Evolutionary conservation across 495 filamentous ascomycete genomes (phyloP).

Genomic region (Cercophora scortea): DNA sequence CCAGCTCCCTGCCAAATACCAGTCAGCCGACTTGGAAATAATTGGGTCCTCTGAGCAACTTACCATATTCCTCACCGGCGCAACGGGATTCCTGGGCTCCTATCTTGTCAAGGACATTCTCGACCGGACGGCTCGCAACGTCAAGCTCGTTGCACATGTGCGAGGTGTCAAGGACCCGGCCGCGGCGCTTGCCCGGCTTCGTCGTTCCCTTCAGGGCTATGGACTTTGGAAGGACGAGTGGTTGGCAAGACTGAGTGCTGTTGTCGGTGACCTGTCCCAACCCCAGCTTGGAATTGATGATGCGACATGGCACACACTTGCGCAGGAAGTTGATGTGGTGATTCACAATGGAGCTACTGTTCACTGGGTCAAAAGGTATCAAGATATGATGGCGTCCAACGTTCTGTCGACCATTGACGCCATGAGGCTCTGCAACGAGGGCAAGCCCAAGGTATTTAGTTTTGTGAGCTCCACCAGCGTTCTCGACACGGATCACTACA

Average conservation of each 20-base stretch:
- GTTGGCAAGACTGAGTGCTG: conserved; percentile 51
- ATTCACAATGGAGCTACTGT: conserved; percentile 89
- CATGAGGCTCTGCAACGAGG: conserved; percentile 64
- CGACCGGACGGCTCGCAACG: conserved; percentile 42
- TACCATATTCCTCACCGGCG: conserved; percentile 80
- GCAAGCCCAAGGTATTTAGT: conserved; percentile 70
- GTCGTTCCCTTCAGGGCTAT: conserved; percentile 57
- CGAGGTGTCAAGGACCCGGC: conserved; percentile 49
- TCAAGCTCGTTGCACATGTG: conserved; percentile 72
- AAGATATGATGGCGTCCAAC: conserved; percentile 67
- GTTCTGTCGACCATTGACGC: conserved; percentile 74
- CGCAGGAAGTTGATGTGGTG: conserved; percentile 62
- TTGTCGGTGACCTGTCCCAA: conserved; percentile 66
- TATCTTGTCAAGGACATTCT: conserved; percentile 74
- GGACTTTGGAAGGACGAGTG: conserved; percentile 74
- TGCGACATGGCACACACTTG: conserved; percentile 53
- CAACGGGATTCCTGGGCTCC: conserved; percentile 84
- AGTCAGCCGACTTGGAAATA: conserved; percentile 23
- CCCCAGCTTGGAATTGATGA: conserved; percentile 63
- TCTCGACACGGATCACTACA: conserved; percentile 75
- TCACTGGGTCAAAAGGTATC: conserved; percentile 80
- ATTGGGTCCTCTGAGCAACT: conserved; percentile 25
- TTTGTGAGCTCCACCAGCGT: conserved; percentile 85
- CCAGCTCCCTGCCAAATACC: conserved; percentile 29
- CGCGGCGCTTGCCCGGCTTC: conserved; percentile 43